Base-by-base conservation (phyloP, 2,329 filamentous ascomycete genomes). In the Diaporthe vaccinii region DNA sequence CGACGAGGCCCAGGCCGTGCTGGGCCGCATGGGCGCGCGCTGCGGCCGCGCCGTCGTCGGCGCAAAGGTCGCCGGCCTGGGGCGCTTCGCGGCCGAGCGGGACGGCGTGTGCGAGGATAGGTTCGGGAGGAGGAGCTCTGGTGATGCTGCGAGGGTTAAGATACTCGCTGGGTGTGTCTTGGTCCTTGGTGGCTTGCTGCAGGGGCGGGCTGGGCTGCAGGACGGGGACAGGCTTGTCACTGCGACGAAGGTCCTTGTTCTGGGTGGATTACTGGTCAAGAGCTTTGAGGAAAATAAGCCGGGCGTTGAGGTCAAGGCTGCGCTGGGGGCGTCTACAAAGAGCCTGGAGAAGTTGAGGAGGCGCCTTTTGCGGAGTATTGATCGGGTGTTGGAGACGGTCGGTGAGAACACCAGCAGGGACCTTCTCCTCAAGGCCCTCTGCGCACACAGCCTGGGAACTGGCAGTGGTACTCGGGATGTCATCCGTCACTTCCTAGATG, bases 381-480 rank as follows among this genome's bases (percentile, higher is more conserved):
- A 96, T 71, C 93, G 91, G 78, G 87, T 95, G 6, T 82, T 97
- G 72, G 89, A 90, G 78, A 90, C 89, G 65, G 89, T 92, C 36
- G 89, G 92, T 88, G 82, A 88, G 79, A 76, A 85, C 80, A 76
- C 82, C 76, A 78, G 88, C 78, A 79, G 87, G 75, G 80, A 87
- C 76, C 87, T 90, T 31, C 88, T 97, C 22, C 86, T 96, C 17
- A 93, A 95, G 79, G 92, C 93, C 0, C 87, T 98, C 78, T 94
- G 92, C 74, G 95, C 96, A 0, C 96, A 95, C 82, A 95, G 95
- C 76, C 87, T 98, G 69, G 91, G 92, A 1, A 95, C 93, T 4
- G 97, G 91, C 80, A 95, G 93, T 0, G 94, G 95, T 0, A 92
- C 94, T 0, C 92, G 90, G 74, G 95, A 98, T 81, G 93, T 95